Conservation (phyloP, 768 basidiomycete species). For the Paxillus rubicundulus region DNA sequence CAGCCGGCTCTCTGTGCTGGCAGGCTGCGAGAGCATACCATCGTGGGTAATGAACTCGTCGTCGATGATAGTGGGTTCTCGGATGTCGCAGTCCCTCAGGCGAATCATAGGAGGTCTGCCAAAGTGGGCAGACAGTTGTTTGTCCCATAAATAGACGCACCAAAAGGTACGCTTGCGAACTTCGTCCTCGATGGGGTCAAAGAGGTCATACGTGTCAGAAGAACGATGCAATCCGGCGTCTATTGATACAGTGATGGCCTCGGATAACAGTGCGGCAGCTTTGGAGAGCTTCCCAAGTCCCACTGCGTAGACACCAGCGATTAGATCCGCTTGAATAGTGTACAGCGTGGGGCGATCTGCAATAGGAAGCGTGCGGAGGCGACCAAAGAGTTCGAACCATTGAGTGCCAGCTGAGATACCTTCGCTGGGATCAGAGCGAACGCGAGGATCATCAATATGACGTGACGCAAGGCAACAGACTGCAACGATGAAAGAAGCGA, state of each 20-base stretch:
- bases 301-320: slow-evolving; percentile 91
- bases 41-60: slow-evolving; percentile 87
- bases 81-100: slow-evolving; percentile 87
- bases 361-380: slow-evolving; percentile 83
- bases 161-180: slow-evolving; percentile 94
- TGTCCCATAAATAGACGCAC: slow-evolving; percentile 97
- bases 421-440: slow-evolving; percentile 77
- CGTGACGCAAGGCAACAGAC: slow-evolving; percentile 89
- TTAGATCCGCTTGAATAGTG: slow-evolving; percentile 86
- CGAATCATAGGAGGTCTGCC: slow-evolving; percentile 86
- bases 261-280: slow-evolving; percentile 81
- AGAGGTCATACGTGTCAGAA: slow-evolving; percentile 81
- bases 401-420: slow-evolving; percentile 86
- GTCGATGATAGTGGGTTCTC: slow-evolving; percentile 80
- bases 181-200: slow-evolving; percentile 88
- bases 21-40: slow-evolving; percentile 59
- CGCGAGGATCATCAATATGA: slow-evolving; percentile 90
- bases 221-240: slow-evolving; percentile 89
- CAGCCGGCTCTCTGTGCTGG: slow-evolving; percentile 73
- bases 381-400: slow-evolving; percentile 88
- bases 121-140: slow-evolving; percentile 86
- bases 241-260: slow-evolving; percentile 82
- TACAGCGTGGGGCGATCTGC: slow-evolving; percentile 88
- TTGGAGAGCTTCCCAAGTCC: slow-evolving; percentile 87
- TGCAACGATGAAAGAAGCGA: slow-evolving; percentile 91